A percentile compares a stretch with the other conserved stretches of the same genome.
Conservation (phyloP, 495 filamentous ascomycete species). For the Daldinia caldariorum region DNA sequence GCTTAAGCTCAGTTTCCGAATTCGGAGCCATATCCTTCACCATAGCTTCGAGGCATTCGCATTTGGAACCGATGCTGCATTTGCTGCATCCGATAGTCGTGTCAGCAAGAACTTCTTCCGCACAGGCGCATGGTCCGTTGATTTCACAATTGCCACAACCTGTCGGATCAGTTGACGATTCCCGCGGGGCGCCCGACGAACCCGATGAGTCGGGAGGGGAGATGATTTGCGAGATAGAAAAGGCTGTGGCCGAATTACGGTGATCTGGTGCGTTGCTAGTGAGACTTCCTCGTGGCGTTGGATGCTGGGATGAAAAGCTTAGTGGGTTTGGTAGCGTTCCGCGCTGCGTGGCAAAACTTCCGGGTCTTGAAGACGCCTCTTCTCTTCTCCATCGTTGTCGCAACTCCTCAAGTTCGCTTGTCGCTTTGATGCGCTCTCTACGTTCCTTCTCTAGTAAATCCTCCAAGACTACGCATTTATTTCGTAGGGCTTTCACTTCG, state of each 20-base stretch:
- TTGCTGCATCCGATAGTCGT: slow-evolving; percentile 68
- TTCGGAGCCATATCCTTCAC: slow-evolving; percentile 41
- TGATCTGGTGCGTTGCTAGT: slow-evolving; percentile 47
- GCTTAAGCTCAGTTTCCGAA: slow-evolving; percentile 50
- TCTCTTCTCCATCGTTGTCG: slow-evolving; percentile 37
- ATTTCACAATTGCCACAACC: slow-evolving; percentile 64
- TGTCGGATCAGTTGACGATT: slow-evolving; percentile 44
- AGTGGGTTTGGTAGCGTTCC: slow-evolving; percentile 27
- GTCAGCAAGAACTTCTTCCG: slow-evolving; percentile 58
- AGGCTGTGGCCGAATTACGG: slow-evolving; percentile 47
- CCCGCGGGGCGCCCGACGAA: slow-evolving; percentile 30
- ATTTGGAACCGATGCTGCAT: slow-evolving; percentile 67
- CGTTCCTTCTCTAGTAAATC: slow-evolving; percentile 56
- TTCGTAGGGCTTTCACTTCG: slow-evolving; percentile 57
- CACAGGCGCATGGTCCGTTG: slow-evolving; percentile 62
- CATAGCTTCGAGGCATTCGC: slow-evolving; percentile 73
- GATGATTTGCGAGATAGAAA: slow-evolving; percentile 61
- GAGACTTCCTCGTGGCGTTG: slow-evolving; percentile 39
- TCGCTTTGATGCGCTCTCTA: slow-evolving; percentile 37
- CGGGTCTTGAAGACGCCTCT: slow-evolving; percentile 40
- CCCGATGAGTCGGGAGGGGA: slow-evolving; percentile 54
- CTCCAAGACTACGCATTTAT: slow-evolving; percentile 55
- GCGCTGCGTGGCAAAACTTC: slow-evolving; percentile 38
- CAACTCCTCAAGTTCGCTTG: slow-evolving; percentile 43
- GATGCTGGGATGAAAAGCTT: slow-evolving; percentile 35